Evolutionary conservation across 805 yeast genomes (phyloP), one percentile per base, ranked within the genome.

Genomic region (Metschnikowia santaceciliae): DNA sequence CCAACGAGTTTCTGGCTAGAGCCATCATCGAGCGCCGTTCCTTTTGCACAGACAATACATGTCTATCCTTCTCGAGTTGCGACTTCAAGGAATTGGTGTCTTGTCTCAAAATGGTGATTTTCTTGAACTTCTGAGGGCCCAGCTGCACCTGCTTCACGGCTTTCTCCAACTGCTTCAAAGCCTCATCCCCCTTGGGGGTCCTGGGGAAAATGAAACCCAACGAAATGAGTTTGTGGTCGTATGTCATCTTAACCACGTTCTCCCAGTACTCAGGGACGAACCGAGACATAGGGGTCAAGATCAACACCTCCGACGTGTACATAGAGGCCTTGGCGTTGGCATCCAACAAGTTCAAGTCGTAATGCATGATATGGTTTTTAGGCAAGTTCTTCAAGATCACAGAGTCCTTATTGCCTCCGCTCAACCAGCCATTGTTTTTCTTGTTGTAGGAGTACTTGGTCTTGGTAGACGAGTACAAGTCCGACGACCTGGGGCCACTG

Each of bases 131-230:
- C 57, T 79, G 72, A 56, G 78, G 80, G 53, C 79, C 78, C 49
- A 80, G 74, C 71, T 90, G 96, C 32, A 83, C 76, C 58, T 71
- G 70, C 61, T 89, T 88, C 41, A 94, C 82, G 3, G 90, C 96
- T 41, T 72, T 68, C 66, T 90, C 96, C 59, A 94, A 76, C 57
- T 76, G 70, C 59, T 79, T 78, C 60, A 92, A 73, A 0, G 96
- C 95, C 17, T 65, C 66, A 68, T 91, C 96, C 35, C 98, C 99
- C 45, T 87, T 88, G 15, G 75, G 67, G 33, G 83, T 81, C 60
- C 96, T 77, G 51, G 99, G 98, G 37, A 91, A 78, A 47, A 94
- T 92, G 65, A 94, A 91, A 0, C 98, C 99, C 47, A 94, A 75
- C 60, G 91, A 95, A 46, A 92, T 78, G 54, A 88, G 78, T 46